Base-by-base conservation (phyloP, 2,329 filamentous ascomycete genomes). In the Blastomyces percursus region DNA sequence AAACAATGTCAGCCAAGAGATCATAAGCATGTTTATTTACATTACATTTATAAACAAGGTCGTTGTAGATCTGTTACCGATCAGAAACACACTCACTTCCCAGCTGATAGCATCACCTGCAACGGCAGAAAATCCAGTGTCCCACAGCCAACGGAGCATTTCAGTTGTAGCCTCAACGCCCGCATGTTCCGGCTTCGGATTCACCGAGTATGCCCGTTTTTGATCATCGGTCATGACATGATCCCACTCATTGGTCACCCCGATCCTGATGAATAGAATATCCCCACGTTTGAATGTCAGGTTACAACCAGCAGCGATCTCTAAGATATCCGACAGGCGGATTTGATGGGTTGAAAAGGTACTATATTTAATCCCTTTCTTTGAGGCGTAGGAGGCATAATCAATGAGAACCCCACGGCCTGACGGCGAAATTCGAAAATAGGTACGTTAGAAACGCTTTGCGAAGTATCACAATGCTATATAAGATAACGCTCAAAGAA, bases 141-240 rank as follows among this genome's bases (percentile, higher is more conserved):
- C 78, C 82, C 83, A 86, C n/a, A 86, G 71, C 82, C 83, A 86
- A 42, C 78, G 75, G 12, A 84, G 75, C 24, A 80, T 77, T 12
- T 78, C 79, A 7, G 77, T 74, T 1, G 77, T 79, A 0, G 79
- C 80, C 55, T 82, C 77, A 1, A 84, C 75, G 0, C 81, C 82
- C 35, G 78, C 72, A 2, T 74, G 78, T 63, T 78, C 76, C 1
- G 76, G 76, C 21, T 72, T 73, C 0, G 74, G 71, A 61, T 79
- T 69, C 21, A 73, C 62, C 9, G 70, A 68, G 59, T 75, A 74
- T 24, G 69, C 67, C 38, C 66, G 64, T 61, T 73, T 70, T 59
- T 73, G 69, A 6, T 62, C 64, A 32, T 70, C 65, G 7, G 73
- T 74, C 73, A 77, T 76, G 40, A 69, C 48, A 1, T 69, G 73